Evolutionary conservation across 805 yeast species (phyloP), one percentile per base, ranked within the genome.

Genomic region (Kodamaea lidongshanica): DNA sequence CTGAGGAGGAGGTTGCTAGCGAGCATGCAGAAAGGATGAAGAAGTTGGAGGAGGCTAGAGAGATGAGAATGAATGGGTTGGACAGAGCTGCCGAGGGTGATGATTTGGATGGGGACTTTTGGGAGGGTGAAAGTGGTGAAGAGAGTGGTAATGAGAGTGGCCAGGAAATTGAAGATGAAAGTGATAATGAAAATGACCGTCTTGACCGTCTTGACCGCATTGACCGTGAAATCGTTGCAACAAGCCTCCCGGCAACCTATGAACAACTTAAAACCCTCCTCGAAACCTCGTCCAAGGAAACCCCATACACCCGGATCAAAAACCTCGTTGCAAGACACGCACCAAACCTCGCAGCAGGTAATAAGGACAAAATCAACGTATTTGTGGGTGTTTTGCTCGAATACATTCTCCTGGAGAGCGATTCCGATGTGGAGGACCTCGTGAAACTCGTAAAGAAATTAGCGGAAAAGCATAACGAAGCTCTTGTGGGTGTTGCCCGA

Each of bases 331-430:
- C 67, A 30, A 50, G 63, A 0, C 76, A 79, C 54, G 85, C 82
- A 39, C 95, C 96, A 9, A 75, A 79, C 39, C 63, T 83, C 31
- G 86, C 83, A 3, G 72, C 66, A 33, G 96, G 95, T 3, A 87
- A 89, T 53, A 86, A 84, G 48, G 82, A 77, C 37, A 78, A 72
- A 45, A 57, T 83, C 41, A 82, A 79, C 14, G 48, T 42, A 3
- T 80, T 88, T 46, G 70, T 82, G 1, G 66, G 71, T 3, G 70
- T 83, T 7, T 42, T 87, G 9, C 63, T 83, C 38, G 72, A 77
- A 40, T 86, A 83, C 45, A 56, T 74, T 7, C 51, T 83, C 23
- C 58, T 65, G 34, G 48, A 77, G 18, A 56, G 74, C 1, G 67
- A 69, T 32, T 34, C 30, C 1, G 52, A 66, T 25, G 47, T 57